A percentile compares a stretch with the other conserved stretches of the same genome.
phyloP scores from a whole-genome alignment of 75 land plant species.

The Cunninghamia lanceolata region DNA sequence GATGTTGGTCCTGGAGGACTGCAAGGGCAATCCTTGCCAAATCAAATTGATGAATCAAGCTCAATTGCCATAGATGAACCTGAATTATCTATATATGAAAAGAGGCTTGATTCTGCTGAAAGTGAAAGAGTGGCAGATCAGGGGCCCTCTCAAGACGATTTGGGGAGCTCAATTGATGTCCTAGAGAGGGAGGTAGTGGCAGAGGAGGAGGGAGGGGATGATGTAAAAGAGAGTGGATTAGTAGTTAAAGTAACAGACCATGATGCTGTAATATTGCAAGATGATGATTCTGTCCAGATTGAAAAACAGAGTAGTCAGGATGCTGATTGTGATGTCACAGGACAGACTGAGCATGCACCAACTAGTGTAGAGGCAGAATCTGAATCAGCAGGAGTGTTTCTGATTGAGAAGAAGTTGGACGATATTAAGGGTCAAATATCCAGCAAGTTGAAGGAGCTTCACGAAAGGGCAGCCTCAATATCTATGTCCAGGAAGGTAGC shows the following conservation, averaged over 20 bases:
- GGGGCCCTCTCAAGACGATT: neutral
- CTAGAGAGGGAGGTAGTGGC: neutral
- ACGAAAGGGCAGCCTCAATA: constrained; percentile 35
- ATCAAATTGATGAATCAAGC: neutral
- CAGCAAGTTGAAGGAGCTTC: constrained; percentile 32
- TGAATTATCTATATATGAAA: neutral
- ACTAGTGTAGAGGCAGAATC: neutral
- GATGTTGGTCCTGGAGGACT: neutral
- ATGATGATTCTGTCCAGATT: constrained; percentile 3
- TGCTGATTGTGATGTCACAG: neutral
- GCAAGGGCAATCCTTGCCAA: neutral
- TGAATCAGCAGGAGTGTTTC: neutral
- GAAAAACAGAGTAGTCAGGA: neutral
- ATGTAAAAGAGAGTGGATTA: neutral
- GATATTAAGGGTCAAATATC: constrained; percentile 30
- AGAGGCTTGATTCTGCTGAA: neutral
- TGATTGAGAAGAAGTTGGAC: constrained; percentile 25
- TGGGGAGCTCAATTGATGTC: neutral
- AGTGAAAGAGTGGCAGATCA: neutral
- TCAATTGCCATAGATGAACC: neutral
- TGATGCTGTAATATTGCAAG: neutral
- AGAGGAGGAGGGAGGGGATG: neutral
- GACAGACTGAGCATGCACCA: neutral
- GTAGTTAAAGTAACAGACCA: constrained; percentile 6
- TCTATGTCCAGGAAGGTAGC: constrained; percentile 45